Evolutionary conservation across 108 stramenopile genomes (phyloP).

Genomic region (Bacterosira constricta): DNA sequence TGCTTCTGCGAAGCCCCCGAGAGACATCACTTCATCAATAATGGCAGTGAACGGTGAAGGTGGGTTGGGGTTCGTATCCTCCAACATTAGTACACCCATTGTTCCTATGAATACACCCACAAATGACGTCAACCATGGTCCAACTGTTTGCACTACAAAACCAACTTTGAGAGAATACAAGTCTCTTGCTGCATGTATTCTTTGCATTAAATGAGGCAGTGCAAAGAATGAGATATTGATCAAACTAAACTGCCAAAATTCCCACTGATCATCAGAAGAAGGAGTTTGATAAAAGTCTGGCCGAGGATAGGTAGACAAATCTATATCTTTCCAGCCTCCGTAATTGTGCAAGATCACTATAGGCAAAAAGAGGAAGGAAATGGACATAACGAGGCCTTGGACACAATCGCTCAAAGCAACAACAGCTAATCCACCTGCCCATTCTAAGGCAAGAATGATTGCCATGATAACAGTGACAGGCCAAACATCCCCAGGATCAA

Average conservation of each 20-base stretch:
- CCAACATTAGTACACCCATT: slow-evolving; percentile 33
- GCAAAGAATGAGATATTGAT: slow-evolving; percentile 46
- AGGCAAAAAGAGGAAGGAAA: slow-evolving; percentile 28
- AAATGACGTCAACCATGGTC: slow-evolving; percentile 31
- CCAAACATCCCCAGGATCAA: slow-evolving; percentile 16
- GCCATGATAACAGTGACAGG: slow-evolving; percentile 39
- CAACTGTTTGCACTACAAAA: slow-evolving; percentile 9
- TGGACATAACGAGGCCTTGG: slow-evolving; percentile 37
- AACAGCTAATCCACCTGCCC: slow-evolving; percentile 40
- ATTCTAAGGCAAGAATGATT: slow-evolving; percentile 44
- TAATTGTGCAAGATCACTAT: slow-evolving; percentile 18
- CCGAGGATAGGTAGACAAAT: slow-evolving; percentile 24
- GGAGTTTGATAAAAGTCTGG: slow-evolving; percentile 47
- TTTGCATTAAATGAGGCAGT: slow-evolving; percentile 45
- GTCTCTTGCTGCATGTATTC: slow-evolving; percentile 41
- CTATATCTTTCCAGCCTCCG: slow-evolving; percentile 36
- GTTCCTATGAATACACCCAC: slow-evolving; percentile 50
- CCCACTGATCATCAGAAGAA: slow-evolving; percentile 17
- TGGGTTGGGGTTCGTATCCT: not conserved
- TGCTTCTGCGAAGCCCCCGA: slow-evolving; percentile 24
- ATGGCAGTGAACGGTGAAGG: slow-evolving; percentile 27
- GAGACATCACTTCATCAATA: slow-evolving; percentile 30
- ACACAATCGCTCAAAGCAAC: slow-evolving; percentile 44
- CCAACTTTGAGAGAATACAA: slow-evolving; percentile 29
- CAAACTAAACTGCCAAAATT: slow-evolving; percentile 43